A percentile compares a stretch with the other conserved stretches of the same genome.
These are phyloP conservation scores for Jaltomata sinuosa DNA, from an alignment of 257 asterid species.

Conservation along the genomic window DNA sequence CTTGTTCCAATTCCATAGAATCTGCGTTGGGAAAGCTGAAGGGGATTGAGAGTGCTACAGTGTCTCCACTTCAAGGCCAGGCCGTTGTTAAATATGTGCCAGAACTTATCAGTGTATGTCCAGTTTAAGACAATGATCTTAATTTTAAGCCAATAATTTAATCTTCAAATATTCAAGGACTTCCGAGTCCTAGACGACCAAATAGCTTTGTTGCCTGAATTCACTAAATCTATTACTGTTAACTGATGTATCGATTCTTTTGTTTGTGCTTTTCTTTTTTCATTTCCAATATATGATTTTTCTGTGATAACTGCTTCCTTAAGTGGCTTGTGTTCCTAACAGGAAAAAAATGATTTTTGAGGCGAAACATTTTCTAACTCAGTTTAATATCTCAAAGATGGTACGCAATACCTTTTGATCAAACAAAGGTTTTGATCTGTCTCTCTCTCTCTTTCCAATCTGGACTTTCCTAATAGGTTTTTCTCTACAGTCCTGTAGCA, in stretches of 20 bases:
- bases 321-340: not conserved
- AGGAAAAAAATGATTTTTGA: not conserved
- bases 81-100: conserved; percentile 86
- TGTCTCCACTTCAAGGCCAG: conserved; percentile 90
- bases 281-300: not conserved
- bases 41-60: conserved; percentile 60
- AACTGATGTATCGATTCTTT: not conserved
- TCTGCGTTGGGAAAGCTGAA: conserved; percentile 57
- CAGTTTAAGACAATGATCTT: conserved; percentile 3
- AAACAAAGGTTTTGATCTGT: not conserved
- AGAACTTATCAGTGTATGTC: conserved; percentile 53
- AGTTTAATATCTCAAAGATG: not conserved
- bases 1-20: conserved; percentile 83
- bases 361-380: not conserved
- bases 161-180: not conserved
- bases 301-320: not conserved
- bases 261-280: not conserved
- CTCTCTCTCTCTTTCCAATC: not conserved
- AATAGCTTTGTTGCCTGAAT: not conserved
- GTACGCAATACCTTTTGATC: not conserved
- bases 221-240: not conserved
- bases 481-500: not conserved
- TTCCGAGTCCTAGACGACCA: not conserved
- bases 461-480: not conserved
- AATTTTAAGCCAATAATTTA: not conserved